Evolutionary conservation across 345 rosid species (phyloP), one percentile per base, ranked within the genome.

Genomic region (Angophora floribunda): DNA sequence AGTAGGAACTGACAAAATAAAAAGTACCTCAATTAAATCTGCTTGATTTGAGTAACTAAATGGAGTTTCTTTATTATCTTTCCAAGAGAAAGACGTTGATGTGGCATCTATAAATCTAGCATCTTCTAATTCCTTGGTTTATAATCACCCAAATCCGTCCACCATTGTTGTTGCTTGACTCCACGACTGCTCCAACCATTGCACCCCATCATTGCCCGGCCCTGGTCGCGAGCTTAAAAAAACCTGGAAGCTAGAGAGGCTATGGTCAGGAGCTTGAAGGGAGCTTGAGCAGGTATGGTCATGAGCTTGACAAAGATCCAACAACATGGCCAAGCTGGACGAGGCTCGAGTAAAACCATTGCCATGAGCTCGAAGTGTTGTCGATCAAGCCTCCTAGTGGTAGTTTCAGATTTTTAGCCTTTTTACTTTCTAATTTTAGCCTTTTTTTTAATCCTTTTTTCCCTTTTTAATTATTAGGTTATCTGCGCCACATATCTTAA

Each of bases 381-480:
- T n/a, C 15, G 14, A 32, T 28, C 13, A 4, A 28, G 70, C 32
- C 70, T 28, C n/a, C 13, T 28, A 2, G 70, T 61, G n/a, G 17
- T 13, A 1, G 32, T 61, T 28, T 61, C 28, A 61, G 32, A 61
- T 1, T 61, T 61, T 61, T 28, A 28, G 67, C 13, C 11, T 2
- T 61, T 28, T 26, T 24, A 4, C 3, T 3, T 19, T 19, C 0
- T n/a, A n/a, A n/a, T 59, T 2, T 26, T 0, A n/a, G n/a, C n/a
- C n/a, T 26, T 2, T 28, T 11, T 24, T 10, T 61, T 26, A 1
- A 26, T 59, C 32, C 15, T 26, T 6, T 2, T 61, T n/a, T n/a
- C n/a, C n/a, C 28, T 3, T 28, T 61, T 61, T 24, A n/a, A n/a
- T n/a, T n/a, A n/a, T n/a, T n/a, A n/a, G n/a, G n/a, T n/a, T n/a